phyloP scores from a whole-genome alignment of 805 yeast genomes.

The Candida dajiaensis region DNA sequence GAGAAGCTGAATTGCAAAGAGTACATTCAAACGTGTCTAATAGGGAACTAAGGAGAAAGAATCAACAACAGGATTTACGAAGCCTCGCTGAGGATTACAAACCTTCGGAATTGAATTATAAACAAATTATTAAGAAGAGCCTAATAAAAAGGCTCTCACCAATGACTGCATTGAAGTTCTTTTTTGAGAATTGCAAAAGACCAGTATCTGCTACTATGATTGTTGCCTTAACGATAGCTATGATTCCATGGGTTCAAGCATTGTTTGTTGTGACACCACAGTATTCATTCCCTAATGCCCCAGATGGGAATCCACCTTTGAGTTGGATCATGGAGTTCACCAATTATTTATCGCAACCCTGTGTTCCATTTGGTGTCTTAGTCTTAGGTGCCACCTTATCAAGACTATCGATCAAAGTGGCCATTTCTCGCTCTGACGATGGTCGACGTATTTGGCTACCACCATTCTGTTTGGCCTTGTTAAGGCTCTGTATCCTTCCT shows the following conservation, averaged over 20 bases:
- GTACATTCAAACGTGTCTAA: not conserved
- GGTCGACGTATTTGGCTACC: constrained; percentile 30
- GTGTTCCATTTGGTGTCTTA: constrained; percentile 84
- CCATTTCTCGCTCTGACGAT: constrained; percentile 38
- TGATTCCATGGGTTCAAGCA: constrained; percentile 86
- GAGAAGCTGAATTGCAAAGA: constrained; percentile 5
- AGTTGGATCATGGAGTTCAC: constrained; percentile 82
- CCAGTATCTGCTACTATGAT: constrained; percentile 75
- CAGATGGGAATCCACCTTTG: constrained; percentile 80
- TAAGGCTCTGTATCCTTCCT: constrained; percentile 69
- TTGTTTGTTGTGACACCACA: constrained; percentile 50
- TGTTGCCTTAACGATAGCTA: constrained; percentile 57
- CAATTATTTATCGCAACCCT: constrained; percentile 76
- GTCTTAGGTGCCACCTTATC: constrained; percentile 88
- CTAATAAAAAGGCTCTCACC: not conserved
- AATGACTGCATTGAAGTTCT: constrained; percentile 13
- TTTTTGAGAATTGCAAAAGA: constrained; percentile 50
- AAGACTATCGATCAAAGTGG: constrained; percentile 40
- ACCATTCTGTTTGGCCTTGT: constrained; percentile 48
- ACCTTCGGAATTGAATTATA: not conserved
- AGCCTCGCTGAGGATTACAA: not conserved
- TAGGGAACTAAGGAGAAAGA: not conserved
- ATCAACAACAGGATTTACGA: not conserved
- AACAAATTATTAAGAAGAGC: constrained; percentile 20
- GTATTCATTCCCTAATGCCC: constrained; percentile 58